Conservation (phyloP, 2,329 filamentous ascomycete genomes). For the Colletotrichum godetiae region DNA sequence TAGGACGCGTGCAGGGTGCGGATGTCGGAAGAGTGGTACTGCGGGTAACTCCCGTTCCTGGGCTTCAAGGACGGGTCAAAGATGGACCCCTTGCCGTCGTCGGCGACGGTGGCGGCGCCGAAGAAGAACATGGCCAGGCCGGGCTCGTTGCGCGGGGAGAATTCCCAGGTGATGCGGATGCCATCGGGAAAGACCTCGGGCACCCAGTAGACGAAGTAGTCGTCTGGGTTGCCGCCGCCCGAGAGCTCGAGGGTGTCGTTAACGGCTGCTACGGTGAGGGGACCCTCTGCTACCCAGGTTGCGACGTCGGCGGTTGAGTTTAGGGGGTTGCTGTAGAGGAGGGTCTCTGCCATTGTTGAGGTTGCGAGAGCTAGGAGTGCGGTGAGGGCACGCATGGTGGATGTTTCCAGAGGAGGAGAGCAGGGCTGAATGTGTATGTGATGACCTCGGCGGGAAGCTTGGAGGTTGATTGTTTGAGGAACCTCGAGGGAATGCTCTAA, state of each 20-base stretch:
- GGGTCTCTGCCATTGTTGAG: constrained; percentile 37
- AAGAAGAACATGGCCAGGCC: constrained; percentile 49
- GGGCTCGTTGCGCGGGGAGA: constrained; percentile 44
- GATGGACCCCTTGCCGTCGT: constrained; percentile 39
- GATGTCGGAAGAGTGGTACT: constrained; percentile 40
- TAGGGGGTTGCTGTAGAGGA: constrained; percentile 46
- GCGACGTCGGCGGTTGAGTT: constrained; percentile 41
- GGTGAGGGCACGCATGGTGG: background rate
- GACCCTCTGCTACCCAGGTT: constrained; percentile 45
- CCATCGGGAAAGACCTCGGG: constrained; percentile 45
- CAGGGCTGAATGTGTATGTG: background rate
- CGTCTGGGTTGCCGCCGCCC: constrained; percentile 39
- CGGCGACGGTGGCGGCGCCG: constrained; percentile 42
- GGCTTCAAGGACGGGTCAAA: constrained; percentile 42
- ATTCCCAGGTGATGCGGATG: constrained; percentile 47
- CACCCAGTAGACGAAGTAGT: constrained; percentile 47
- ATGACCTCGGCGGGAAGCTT: background rate
- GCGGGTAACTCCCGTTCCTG: constrained; percentile 40
- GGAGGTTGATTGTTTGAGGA: background rate
- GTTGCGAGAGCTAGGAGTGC: constrained; percentile 6
- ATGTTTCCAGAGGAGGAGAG: background rate
- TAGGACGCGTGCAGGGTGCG: constrained; percentile 38
- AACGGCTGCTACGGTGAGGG: constrained; percentile 40
- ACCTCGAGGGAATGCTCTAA: background rate
- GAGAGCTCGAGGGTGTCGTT: constrained; percentile 43